Conservation (phyloP, 768 basidiomycete species). For the Imleria badia region DNA sequence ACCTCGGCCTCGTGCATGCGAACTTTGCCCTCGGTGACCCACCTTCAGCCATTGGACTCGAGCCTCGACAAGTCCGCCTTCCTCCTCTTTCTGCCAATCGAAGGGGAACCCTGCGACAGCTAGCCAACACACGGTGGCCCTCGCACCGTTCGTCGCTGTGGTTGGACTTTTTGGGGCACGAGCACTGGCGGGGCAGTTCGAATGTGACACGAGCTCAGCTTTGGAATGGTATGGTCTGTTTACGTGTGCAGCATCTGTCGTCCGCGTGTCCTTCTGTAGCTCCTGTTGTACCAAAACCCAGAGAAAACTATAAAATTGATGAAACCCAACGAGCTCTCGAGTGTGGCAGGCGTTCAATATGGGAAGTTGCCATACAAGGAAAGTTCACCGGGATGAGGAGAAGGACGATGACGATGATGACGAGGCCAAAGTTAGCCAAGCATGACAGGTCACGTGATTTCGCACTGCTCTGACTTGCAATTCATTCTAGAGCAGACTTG, state of each 20-base stretch:
- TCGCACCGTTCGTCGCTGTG: not conserved
- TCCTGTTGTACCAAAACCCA: conserved; percentile 12
- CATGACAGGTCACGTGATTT: no score
- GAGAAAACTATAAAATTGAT: conserved; percentile 6
- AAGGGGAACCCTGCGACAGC: not conserved
- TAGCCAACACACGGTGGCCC: not conserved
- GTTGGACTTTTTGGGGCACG: not conserved
- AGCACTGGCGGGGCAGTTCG: not conserved
- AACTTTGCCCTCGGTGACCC: not conserved
- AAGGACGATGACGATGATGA: no score
- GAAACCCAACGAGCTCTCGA: not conserved
- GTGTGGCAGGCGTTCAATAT: not conserved
- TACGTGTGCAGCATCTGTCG: not conserved
- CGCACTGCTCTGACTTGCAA: no score
- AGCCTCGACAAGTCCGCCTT: no score
- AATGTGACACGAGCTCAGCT: conserved; percentile 11
- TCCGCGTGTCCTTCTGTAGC: conserved; percentile 2
- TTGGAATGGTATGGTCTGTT: conserved; percentile 9
- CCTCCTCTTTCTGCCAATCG: not conserved
- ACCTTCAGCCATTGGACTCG: conserved; percentile 1
- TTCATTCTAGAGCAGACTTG: no score
- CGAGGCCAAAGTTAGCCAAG: no score
- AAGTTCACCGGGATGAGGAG: no score
- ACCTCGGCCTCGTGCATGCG: conserved; percentile 15
- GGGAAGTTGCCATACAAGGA: no score